Evolutionary conservation across 768 basidiomycete species (phyloP).

Genomic region (Strobilomyces confusus): DNA sequence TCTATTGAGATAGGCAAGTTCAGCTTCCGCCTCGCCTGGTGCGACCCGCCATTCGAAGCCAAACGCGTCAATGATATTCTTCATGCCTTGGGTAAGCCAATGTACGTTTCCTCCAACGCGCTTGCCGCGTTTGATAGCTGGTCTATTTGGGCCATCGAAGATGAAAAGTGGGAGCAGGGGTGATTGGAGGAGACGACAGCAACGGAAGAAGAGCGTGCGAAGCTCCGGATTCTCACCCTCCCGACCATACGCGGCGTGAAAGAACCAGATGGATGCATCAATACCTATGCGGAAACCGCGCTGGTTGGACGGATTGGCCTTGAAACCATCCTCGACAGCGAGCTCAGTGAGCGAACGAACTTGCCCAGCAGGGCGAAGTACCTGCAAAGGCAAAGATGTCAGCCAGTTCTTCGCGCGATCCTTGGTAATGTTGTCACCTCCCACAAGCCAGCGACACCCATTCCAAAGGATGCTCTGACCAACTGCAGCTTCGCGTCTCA

Average conservation of each 20-base stretch:
- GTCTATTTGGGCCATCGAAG: constrained; percentile 86
- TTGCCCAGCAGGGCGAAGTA: constrained; percentile 67
- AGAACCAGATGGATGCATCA: constrained; percentile 82
- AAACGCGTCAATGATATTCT: constrained; percentile 72
- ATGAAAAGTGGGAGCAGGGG: constrained; percentile 89
- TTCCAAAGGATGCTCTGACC: constrained; percentile 16
- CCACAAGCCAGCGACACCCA: constrained; percentile 52
- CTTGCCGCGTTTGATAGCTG: constrained; percentile 76
- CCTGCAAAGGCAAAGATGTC: constrained; percentile 30
- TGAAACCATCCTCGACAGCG: constrained; percentile 71
- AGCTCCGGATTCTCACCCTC: constrained; percentile 88
- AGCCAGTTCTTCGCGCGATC: constrained; percentile 10
- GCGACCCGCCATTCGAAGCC: constrained; percentile 80
- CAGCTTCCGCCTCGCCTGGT: constrained; percentile 94
- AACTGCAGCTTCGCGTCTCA: not conserved
- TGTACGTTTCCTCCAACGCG: constrained; percentile 57
- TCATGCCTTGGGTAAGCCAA: constrained; percentile 72
- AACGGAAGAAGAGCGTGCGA: constrained; percentile 81
- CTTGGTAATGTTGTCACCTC: constrained; percentile 32
- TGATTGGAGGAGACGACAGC: constrained; percentile 67
- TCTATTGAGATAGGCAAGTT: constrained; percentile 80
- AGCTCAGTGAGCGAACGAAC: constrained; percentile 74
- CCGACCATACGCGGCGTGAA: constrained; percentile 62
- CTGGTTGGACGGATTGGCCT: constrained; percentile 54
- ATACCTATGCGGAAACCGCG: constrained; percentile 83